Base-by-base conservation (phyloP, 257 asterid genomes). In the Solanum paucissectum region DNA sequence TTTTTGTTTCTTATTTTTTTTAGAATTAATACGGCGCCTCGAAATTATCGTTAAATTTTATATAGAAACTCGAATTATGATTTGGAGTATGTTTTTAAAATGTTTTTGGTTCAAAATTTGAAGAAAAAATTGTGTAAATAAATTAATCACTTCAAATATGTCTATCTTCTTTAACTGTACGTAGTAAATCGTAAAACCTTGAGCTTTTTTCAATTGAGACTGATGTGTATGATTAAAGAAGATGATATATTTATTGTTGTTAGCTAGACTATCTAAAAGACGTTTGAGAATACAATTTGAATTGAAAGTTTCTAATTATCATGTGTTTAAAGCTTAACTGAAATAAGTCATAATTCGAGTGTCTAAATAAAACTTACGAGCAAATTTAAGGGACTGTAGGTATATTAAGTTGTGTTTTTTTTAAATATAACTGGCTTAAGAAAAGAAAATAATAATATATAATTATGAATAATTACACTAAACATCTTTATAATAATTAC, bases 351-450 rank as follows among this genome's bases (percentile, higher is more conserved):
- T 14, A 52, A 3, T 52, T 16, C 27, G 0, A 62, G 16, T n/a
- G 12, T 3, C 32, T 2, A n/a, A n/a, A n/a, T 62, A 62, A n/a
- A n/a, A 62, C 0, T 62, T 62, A 23, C 7, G 0, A 58, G 2
- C 25, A 58, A 58, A 20, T 58, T 58, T 21, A 58, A 58, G 5
- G 4, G 12, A 20, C n/a, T 7, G 25, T 20, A 60, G 11, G n/a
- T 60, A 60, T 58, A 21, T 60, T 21, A 21, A 60, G 27, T 3
- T 14, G 55, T 44, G 36, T 34, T 44, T 7, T 20, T 46, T 46
- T 46, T 52, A 16, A 52, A 42, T 46, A 49, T 49, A 49, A 60
- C 12, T 23, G 0, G 4, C 68, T 21, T 21, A 58, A 58, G 68
- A 23, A 58, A 21, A 58, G 25, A 21, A 20, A 58, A 21, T 21